Evolutionary conservation across 495 filamentous ascomycete genomes (phyloP).

Genomic region (Xylaria curta): DNA sequence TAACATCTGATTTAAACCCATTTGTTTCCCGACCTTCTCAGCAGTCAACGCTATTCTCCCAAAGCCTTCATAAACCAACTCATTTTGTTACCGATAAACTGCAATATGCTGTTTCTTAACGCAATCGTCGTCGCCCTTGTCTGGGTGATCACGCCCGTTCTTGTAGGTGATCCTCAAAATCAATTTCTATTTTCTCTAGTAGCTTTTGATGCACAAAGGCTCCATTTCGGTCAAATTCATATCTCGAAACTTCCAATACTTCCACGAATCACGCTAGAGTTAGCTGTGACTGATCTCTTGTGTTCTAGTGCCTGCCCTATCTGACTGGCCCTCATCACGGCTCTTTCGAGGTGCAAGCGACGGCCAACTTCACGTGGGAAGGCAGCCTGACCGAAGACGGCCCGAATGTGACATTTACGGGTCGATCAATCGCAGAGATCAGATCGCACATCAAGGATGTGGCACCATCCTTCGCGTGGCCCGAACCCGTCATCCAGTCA

Average conservation of each 20-base stretch:
- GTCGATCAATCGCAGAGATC: conserved; percentile 9
- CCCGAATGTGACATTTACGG: conserved; percentile 7
- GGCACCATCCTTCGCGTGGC: neutral
- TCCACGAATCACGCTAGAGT: neutral
- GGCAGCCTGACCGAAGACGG: conserved; percentile 12
- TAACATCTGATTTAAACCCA: neutral
- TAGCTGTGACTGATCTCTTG: neutral
- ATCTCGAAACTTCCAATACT: neutral
- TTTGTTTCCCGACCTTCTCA: neutral
- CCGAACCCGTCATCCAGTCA: neutral
- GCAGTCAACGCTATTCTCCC: neutral
- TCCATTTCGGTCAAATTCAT: neutral
- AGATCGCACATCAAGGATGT: neutral
- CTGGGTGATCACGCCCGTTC: neutral
- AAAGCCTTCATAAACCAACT: neutral
- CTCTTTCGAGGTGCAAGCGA: neutral
- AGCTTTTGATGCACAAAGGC: neutral
- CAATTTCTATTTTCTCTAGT: neutral
- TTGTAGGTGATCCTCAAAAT: neutral
- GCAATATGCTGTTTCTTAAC: neutral
- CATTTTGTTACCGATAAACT: neutral
- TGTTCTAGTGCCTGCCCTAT: neutral
- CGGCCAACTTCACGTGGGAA: conserved; percentile 6
- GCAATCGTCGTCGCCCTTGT: neutral
- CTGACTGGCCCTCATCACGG: neutral